Conservation (phyloP, 768 basidiomycete genomes). For the Agaricus subrufescens region DNA sequence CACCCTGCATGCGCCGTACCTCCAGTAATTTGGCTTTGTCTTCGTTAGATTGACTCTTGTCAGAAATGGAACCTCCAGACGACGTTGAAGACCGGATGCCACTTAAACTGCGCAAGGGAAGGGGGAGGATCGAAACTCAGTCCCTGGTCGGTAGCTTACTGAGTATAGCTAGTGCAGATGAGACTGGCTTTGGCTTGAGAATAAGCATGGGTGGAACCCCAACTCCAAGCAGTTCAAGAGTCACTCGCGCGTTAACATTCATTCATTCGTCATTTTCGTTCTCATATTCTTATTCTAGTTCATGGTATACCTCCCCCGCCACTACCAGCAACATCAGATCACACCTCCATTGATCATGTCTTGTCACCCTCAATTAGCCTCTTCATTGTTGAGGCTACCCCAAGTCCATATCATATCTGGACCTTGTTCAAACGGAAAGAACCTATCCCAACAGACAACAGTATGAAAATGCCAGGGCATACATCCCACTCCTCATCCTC, state of each 20-base stretch:
- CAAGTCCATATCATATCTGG: slow-evolving; percentile 7
- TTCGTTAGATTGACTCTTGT: neutral
- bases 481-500: neutral
- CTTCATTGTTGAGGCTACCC: slow-evolving; percentile 21
- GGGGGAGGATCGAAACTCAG: slow-evolving; percentile 10
- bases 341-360: neutral
- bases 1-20: neutral
- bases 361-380: slow-evolving; percentile 42
- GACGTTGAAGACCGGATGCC: slow-evolving; percentile 41
- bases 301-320: slow-evolving; percentile 5
- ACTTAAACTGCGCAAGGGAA: slow-evolving; percentile 58
- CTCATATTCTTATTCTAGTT: neutral
- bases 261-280: neutral
- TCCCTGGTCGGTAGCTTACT: neutral
- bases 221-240: neutral
- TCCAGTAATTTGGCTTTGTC: slow-evolving; percentile 1
- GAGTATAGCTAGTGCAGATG: too few species aligned
- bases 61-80: slow-evolving; percentile 16
- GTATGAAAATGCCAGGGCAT: slow-evolving; percentile 1
- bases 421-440: slow-evolving; percentile 7
- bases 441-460: neutral
- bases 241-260: neutral
- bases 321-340: slow-evolving; percentile 3
- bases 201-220: neutral
- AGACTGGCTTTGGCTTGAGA: neutral